Percentiles rank a stretch among this genome's conserved stretches.
Conservation (phyloP, 805 yeast genomes). For the Diddensiella santjacobensis region DNA sequence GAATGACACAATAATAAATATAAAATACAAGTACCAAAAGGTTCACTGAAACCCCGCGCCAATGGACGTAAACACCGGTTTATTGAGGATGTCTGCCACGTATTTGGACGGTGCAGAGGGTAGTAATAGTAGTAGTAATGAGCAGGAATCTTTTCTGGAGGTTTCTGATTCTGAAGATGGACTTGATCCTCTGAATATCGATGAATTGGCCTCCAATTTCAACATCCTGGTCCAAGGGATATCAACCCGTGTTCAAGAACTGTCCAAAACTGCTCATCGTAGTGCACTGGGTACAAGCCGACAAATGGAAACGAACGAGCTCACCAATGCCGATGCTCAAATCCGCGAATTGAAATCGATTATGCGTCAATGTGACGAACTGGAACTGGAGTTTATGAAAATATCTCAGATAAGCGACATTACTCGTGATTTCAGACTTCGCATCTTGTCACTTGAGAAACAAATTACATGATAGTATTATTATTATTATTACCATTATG, state of each 20-base stretch:
- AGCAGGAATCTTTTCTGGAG: neutral
- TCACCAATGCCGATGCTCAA: conserved; percentile 21
- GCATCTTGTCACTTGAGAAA: conserved; percentile 38
- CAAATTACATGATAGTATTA: conserved; percentile 10
- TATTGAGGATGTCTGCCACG: neutral
- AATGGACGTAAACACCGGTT: neutral
- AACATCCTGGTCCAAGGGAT: neutral
- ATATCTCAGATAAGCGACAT: conserved; percentile 48
- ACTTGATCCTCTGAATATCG: conserved; percentile 5
- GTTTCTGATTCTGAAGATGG: conserved; percentile 8
- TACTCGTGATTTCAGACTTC: conserved; percentile 40
- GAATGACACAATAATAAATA: too few species aligned
- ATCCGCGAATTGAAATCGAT: conserved; percentile 38
- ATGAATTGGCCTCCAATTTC: neutral
- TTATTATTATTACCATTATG: neutral
- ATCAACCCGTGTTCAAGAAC: conserved; percentile 16
- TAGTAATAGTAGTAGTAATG: neutral
- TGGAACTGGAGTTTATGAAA: conserved; percentile 52
- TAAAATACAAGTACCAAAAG: too few species aligned
- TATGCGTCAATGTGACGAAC: conserved; percentile 43
- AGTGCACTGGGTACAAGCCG: conserved; percentile 17
- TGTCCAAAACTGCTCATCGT: conserved; percentile 20
- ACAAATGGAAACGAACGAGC: conserved; percentile 12
- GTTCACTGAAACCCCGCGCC: neutral
- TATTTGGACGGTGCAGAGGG: neutral